Percentiles rank a stretch among this genome's conserved stretches.
These are phyloP conservation scores for Rosa rugosa DNA, from an alignment of 306 rosid species.

Conservation along the genomic window DNA sequence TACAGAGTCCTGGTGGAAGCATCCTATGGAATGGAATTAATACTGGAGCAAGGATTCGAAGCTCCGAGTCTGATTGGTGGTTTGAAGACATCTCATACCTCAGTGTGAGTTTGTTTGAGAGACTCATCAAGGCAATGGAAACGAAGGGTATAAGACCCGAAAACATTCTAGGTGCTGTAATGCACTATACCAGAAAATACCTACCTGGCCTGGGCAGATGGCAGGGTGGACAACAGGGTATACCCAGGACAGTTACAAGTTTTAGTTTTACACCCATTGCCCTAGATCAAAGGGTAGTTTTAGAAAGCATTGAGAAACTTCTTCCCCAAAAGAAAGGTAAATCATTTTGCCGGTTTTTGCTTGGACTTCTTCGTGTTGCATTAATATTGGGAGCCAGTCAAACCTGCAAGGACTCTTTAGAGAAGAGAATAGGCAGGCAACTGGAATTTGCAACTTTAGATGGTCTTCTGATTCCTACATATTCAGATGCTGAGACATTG, in stretches of 20 bases:
- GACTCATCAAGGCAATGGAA: conserved; percentile 82
- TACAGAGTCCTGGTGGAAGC: conserved; percentile 98
- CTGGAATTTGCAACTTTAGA: conserved; percentile 87
- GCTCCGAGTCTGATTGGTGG: conserved; percentile 99
- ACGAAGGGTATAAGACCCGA: conserved; percentile 80
- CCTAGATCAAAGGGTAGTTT: conserved; percentile 63
- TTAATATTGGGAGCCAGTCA: conserved; percentile 65
- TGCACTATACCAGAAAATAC: conserved; percentile 84
- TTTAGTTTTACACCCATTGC: conserved; percentile 76
- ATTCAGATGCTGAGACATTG: conserved; percentile 77
- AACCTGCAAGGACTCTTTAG: conserved; percentile 64
- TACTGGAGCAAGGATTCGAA: conserved; percentile 84
- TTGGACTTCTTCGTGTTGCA: conserved; percentile 91
- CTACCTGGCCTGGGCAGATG: conserved; percentile 90
- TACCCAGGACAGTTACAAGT: conserved; percentile 67
- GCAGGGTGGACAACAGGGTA: conserved; percentile 69
- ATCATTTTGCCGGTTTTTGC: conserved; percentile 75
- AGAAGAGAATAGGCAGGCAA: conserved; percentile 88
- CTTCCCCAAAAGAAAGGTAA: conserved; percentile 87
- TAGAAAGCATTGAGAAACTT: conserved; percentile 77
- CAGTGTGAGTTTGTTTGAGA: conserved; percentile 68
- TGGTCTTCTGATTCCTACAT: conserved; percentile 76
- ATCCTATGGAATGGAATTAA: conserved; percentile 96
- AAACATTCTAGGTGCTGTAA: conserved; percentile 70
- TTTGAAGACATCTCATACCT: conserved; percentile 94